phyloP scores from a whole-genome alignment of 129 eudicot genomes.

The carrot (Daucus carota) region DH1_v3.0 NC_030382.2:42767501-42768000 shows the following conservation, averaged over 20 bases:
- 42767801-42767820: background rate
- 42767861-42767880: conserved; percentile 48
- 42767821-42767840: background rate
- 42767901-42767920: conserved; percentile 69
- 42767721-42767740: background rate
- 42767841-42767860: background rate
- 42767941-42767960: conserved; percentile 8
- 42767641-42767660: too few species aligned
- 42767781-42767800: background rate
- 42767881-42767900: conserved; percentile 99
- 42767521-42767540: too few species aligned
- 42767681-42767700: too few species aligned
- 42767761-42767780: background rate
- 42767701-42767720: too few species aligned
- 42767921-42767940: conserved; percentile 46
- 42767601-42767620: too few species aligned
- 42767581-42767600: too few species aligned
- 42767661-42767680: too few species aligned
- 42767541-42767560: too few species aligned
- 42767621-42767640: too few species aligned
- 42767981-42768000: conserved; percentile 26
- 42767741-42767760: background rate
- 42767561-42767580: too few species aligned
- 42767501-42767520: too few species aligned
- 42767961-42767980: conserved; percentile 27